Evolutionary conservation across 495 filamentous ascomycete genomes (phyloP).

Genomic region (Podospora fimiseda): DNA sequence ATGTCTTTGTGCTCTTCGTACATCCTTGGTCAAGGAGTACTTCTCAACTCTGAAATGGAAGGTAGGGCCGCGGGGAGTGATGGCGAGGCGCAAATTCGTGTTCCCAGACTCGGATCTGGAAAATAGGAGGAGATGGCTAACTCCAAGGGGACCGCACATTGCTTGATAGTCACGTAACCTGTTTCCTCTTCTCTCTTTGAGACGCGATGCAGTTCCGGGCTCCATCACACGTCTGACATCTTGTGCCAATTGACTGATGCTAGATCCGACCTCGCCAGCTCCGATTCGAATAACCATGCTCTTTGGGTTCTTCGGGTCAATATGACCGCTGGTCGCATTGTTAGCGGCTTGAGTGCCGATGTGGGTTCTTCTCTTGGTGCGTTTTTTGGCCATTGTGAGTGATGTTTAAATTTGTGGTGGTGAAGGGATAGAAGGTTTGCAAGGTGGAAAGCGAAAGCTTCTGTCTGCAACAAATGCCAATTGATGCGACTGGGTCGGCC

Average conservation of each 20-base stretch:
- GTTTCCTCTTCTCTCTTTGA: constrained; percentile 87
- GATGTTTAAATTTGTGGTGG: constrained; percentile 10
- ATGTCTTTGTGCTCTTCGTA: constrained; percentile 72
- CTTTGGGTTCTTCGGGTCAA: constrained; percentile 63
- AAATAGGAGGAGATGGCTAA: constrained; percentile 91
- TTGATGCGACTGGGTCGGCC: constrained; percentile 1
- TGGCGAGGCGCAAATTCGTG: constrained; percentile 82
- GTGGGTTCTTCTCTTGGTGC: constrained; percentile 88
- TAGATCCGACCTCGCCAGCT: constrained; percentile 86
- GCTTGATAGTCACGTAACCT: constrained; percentile 85
- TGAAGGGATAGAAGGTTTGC: constrained; percentile 3
- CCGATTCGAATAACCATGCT: constrained; percentile 98
- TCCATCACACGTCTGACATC: constrained; percentile 95
- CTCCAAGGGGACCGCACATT: constrained; percentile 92
- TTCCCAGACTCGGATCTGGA: constrained; percentile 85
- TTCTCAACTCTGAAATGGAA: constrained; percentile 93
- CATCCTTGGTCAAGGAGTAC: constrained; percentile 89
- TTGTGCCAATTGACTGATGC: constrained; percentile 82
- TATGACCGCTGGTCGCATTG: constrained; percentile 31
- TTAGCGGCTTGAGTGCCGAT: constrained; percentile 53
- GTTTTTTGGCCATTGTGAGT: constrained; percentile 65
- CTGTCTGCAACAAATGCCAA: constrained; percentile 1
- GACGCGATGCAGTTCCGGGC: constrained; percentile 78
- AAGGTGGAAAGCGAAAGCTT: constrained; percentile 5
- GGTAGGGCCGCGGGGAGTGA: constrained; percentile 86